Percentiles rank a stretch among this genome's conserved stretches.
Evolutionary conservation across 139 green algal genomes (phyloP).

Genomic region (Asterochloris sp.): DNA sequence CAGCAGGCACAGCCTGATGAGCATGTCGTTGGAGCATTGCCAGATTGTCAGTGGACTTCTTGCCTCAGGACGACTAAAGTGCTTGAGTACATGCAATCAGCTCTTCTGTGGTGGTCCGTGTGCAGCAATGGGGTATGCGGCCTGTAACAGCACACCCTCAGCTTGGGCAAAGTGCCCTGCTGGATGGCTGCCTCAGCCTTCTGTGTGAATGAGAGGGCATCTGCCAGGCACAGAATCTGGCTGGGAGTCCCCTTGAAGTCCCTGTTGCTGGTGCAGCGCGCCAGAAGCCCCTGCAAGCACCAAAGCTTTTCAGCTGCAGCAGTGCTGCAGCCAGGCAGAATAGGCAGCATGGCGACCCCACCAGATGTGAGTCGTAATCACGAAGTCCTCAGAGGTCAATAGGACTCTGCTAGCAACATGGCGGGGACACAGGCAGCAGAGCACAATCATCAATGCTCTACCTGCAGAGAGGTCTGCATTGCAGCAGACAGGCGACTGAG

Average conservation of each 20-base stretch:
- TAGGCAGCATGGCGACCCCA: too few species aligned
- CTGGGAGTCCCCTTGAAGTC: slow-evolving; percentile 41
- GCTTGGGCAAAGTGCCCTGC: not conserved
- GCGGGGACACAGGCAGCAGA: too few species aligned
- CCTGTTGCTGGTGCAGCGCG: slow-evolving; percentile 27
- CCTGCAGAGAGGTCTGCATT: slow-evolving; percentile 47
- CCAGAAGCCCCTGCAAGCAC: slow-evolving; percentile 24
- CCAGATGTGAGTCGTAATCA: too few species aligned
- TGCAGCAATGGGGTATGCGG: not conserved
- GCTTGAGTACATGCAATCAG: too few species aligned
- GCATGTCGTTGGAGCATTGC: too few species aligned
- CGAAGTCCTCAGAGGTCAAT: too few species aligned
- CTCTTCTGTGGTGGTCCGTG: too few species aligned
- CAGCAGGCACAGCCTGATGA: too few species aligned
- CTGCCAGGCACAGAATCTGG: slow-evolving; percentile 63
- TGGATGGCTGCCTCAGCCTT: slow-evolving; percentile 33
- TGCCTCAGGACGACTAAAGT: too few species aligned
- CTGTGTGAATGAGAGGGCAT: slow-evolving; percentile 56
- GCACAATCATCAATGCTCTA: too few species aligned
- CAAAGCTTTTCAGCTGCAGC: not conserved
- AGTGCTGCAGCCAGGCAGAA: slow-evolving; percentile 7
- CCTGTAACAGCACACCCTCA: not conserved
- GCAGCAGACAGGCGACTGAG: slow-evolving; percentile 43
- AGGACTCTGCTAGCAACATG: too few species aligned
- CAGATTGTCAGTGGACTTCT: too few species aligned